phyloP scores from a whole-genome alignment of 495 filamentous ascomycete genomes.

The Bacidia rubella region DNA sequence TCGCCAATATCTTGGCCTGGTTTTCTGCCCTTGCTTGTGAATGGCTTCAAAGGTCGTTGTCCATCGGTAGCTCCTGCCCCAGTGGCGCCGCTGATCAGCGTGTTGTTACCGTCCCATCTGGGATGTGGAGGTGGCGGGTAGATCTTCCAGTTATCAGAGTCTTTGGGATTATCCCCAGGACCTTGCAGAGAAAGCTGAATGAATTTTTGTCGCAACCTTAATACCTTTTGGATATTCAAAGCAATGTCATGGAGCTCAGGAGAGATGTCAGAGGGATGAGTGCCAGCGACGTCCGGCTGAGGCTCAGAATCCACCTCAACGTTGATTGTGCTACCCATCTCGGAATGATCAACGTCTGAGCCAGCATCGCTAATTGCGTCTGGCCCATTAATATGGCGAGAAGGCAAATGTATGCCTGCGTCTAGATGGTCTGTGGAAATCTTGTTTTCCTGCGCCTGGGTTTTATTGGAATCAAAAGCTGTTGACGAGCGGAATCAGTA shows the following conservation, averaged over 20 bases:
- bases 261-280: constrained; percentile 56
- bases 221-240: constrained; percentile 67
- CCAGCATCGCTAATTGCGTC: constrained; percentile 25
- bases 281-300: constrained; percentile 9
- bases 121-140: constrained; percentile 87
- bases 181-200: constrained; percentile 75
- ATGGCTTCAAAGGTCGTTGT: constrained; percentile 14
- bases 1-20: constrained; percentile 82
- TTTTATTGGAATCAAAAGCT: too few species aligned
- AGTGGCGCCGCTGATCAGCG: constrained; percentile 20
- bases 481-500: too few species aligned
- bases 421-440: constrained; percentile 1
- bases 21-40: constrained; percentile 50
- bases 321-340: constrained; percentile 8
- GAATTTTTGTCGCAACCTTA: constrained; percentile 81
- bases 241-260: constrained; percentile 76
- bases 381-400: background rate
- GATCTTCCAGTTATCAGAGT: constrained; percentile 70
- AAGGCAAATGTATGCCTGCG: background rate
- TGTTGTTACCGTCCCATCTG: constrained; percentile 66
- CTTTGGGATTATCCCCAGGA: constrained; percentile 69
- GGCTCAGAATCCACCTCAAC: constrained; percentile 10
- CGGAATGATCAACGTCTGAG: constrained; percentile 20
- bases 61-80: constrained; percentile 3
- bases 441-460: background rate